Conservation (phyloP, 129 eudicot species). For the Tagetes erecta region DNA sequence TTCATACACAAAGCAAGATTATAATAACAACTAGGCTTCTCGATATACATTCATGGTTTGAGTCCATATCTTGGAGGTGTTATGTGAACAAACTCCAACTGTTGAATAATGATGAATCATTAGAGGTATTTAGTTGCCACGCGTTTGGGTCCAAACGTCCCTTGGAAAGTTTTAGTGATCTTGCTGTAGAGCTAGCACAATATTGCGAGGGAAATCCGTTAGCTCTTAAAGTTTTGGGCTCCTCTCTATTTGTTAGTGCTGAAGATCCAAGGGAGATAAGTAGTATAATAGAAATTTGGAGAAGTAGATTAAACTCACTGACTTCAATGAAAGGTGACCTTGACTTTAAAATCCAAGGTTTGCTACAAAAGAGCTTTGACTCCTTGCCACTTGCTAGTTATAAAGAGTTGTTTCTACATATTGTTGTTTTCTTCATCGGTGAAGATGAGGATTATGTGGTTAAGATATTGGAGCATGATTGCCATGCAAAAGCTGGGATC, state of each 20-base stretch:
- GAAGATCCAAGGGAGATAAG: too few relatives aligned
- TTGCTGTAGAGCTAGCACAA: background rate
- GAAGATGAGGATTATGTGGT: background rate
- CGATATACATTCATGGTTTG: background rate
- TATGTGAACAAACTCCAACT: background rate
- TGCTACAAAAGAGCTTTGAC: slow-evolving; percentile 12
- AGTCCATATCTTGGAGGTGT: background rate
- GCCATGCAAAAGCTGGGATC: slow-evolving; percentile 21
- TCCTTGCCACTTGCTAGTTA: slow-evolving; percentile 4
- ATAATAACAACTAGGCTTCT: slow-evolving; percentile 25
- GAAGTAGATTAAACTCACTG: slow-evolving; percentile 18
- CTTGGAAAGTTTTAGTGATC: slow-evolving; percentile 21
- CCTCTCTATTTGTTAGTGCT: too few relatives aligned
- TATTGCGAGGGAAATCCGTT: slow-evolving; percentile 34
- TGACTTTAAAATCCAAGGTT: background rate
- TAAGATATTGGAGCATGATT: slow-evolving; percentile 30
- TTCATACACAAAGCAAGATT: slow-evolving; percentile 17
- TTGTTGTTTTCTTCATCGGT: slow-evolving; percentile 49
- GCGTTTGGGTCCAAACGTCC: slow-evolving; percentile 38
- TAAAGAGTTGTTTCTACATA: slow-evolving; percentile 37
- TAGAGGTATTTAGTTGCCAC: slow-evolving; percentile 34
- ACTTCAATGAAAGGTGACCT: slow-evolving; percentile 10
- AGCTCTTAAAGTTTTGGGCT: slow-evolving; percentile 23
- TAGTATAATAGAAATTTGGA: background rate
- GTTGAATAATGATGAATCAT: background rate